Evolutionary conservation across 2,329 filamentous ascomycete species (phyloP).

Genomic region (Atkinsonella hypoxylon): DNA sequence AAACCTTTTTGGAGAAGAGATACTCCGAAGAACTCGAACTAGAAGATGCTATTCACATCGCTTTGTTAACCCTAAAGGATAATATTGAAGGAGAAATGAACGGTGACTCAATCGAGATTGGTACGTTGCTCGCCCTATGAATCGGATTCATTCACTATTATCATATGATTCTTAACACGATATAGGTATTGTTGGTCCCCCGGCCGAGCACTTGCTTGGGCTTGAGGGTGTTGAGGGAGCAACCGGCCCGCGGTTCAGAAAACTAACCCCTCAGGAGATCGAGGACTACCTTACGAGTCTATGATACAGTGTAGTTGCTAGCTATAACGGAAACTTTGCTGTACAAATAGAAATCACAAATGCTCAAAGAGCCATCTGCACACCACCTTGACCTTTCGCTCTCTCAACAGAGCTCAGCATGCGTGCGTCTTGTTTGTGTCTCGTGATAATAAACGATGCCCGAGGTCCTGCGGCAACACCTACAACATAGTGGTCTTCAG

Average conservation of each 20-base stretch:
- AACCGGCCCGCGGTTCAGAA: conserved; percentile 77
- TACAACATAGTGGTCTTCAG: conserved; percentile 17
- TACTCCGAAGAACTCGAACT: conserved; percentile 96
- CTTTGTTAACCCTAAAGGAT: conserved; percentile 92
- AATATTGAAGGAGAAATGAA: conserved; percentile 99
- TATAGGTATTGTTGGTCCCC: conserved; percentile 83
- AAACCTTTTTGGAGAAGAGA: conserved; percentile 98
- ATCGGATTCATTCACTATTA: neutral
- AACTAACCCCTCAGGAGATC: conserved; percentile 94
- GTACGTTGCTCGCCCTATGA: conserved; percentile 34
- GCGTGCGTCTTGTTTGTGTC: neutral
- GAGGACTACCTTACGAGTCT: conserved; percentile 99
- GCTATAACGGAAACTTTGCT: conserved; percentile 20
- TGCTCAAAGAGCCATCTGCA: conserved; percentile 18
- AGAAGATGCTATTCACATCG: conserved; percentile 97
- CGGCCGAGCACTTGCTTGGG: conserved; percentile 84
- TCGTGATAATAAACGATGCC: conserved; percentile 36
- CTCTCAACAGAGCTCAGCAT: neutral
- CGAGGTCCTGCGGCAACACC: conserved; percentile 37
- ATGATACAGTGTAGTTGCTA: conserved; percentile 36
- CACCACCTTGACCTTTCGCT: neutral
- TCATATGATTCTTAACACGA: conserved; percentile 12
- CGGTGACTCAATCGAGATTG: conserved; percentile 95
- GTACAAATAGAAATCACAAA: conserved; percentile 35
- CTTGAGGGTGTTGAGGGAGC: conserved; percentile 82